Evolutionary conservation across 306 rosid genomes (phyloP).

Genomic region (Rosa rugosa): DNA sequence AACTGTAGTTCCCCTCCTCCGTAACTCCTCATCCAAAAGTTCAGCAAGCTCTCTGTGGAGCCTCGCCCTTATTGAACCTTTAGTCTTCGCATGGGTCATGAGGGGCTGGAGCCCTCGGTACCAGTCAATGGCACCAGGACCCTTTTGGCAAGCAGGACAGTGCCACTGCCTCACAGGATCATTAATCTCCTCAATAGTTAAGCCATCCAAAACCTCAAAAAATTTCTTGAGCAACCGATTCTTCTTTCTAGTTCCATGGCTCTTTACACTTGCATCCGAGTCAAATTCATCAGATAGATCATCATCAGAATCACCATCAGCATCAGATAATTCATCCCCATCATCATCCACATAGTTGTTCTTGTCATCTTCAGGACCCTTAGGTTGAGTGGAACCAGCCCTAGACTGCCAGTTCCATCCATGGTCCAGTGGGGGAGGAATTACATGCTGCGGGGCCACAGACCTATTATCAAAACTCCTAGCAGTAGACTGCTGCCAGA

Average conservation of each 20-base stretch:
- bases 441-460: constrained; percentile 32
- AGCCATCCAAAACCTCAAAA: constrained; percentile 53
- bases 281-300: constrained; percentile 61
- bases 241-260: constrained; percentile 64
- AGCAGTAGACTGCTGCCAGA: constrained; percentile 31
- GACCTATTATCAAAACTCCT: constrained; percentile 32
- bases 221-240: constrained; percentile 55
- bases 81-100: constrained; percentile 79
- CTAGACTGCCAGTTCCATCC: constrained; percentile 89
- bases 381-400: constrained; percentile 35
- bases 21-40: constrained; percentile 77
- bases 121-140: constrained; percentile 96
- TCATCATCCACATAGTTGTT: constrained; percentile 25
- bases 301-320: constrained; percentile 58
- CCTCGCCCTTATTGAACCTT: constrained; percentile 71
- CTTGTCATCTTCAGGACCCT: constrained; percentile 34
- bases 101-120: constrained; percentile 81
- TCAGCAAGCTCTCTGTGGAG: constrained; percentile 71
- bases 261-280: constrained; percentile 66
- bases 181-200: constrained; percentile 48
- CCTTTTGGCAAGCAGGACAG: constrained; percentile 82
- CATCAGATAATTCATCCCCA: constrained; percentile 20
- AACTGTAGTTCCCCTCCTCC: constrained; percentile 62
- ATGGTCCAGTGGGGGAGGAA: constrained; percentile 62
- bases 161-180: constrained; percentile 89